Conservation (phyloP, 352 stramenopile genomes). For the Phytophthora macrochlamydospora region DNA sequence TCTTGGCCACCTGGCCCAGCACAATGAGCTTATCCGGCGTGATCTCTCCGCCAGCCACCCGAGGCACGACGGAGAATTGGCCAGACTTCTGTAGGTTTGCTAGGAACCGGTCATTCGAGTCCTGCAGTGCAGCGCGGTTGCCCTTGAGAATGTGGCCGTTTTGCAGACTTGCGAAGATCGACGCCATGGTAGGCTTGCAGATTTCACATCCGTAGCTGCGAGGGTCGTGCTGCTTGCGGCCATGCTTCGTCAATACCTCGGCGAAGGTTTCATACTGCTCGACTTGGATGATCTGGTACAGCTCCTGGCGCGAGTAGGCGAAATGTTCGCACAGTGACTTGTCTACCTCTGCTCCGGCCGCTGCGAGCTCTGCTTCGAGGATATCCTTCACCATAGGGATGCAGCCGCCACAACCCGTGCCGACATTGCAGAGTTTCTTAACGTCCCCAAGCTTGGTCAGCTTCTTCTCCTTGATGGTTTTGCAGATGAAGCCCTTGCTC, state of each 20-base stretch:
- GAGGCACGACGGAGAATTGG: slow-evolving; percentile 93
- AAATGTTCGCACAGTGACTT: slow-evolving; percentile 94
- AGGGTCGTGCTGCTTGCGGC: slow-evolving; percentile 47
- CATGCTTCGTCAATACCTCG: slow-evolving; percentile 85
- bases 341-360: slow-evolving; percentile 84
- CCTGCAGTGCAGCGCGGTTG: slow-evolving; percentile 80
- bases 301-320: slow-evolving; percentile 85
- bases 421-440: slow-evolving; percentile 88
- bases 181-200: slow-evolving; percentile 92
- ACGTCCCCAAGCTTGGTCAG: slow-evolving; percentile 71
- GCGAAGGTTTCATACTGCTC: slow-evolving; percentile 88
- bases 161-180: slow-evolving; percentile 89
- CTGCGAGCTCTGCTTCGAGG: slow-evolving; percentile 80
- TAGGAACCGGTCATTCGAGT: slow-evolving; percentile 93
- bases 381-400: slow-evolving; percentile 91
- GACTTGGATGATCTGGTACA: slow-evolving; percentile 88
- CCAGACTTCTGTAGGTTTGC: slow-evolving; percentile 94
- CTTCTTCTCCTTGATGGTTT: slow-evolving; percentile 77
- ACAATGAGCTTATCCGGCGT: slow-evolving; percentile 91
- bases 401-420: slow-evolving; percentile 91
- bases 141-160: slow-evolving; percentile 89
- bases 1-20: slow-evolving; percentile 87
- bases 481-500: slow-evolving; percentile 79
- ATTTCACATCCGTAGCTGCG: slow-evolving; percentile 88
- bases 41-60: slow-evolving; percentile 91